Conservation (phyloP, 1,284 basidiomycete genomes). For the Rhodotorula sp. region DNA sequence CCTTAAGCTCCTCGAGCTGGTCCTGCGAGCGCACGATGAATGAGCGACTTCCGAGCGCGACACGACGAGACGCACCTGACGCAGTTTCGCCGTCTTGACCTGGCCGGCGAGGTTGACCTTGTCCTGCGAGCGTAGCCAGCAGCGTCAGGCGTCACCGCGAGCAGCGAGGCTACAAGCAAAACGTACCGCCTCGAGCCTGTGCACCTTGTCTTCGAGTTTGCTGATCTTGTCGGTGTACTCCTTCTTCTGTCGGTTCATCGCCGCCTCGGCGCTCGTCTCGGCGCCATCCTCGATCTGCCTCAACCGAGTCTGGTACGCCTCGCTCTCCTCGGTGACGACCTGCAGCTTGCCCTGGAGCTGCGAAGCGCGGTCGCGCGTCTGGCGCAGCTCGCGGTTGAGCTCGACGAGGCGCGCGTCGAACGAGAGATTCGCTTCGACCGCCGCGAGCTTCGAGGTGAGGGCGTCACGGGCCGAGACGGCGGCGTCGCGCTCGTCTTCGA, state of each 20-base stretch:
- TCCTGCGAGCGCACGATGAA: not conserved
- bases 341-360: not conserved
- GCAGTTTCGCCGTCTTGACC: not conserved
- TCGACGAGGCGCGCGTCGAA: not conserved
- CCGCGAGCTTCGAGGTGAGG: not conserved
- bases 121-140: not conserved
- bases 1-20: not conserved
- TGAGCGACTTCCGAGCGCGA: not conserved
- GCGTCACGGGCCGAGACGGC: not conserved
- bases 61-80: not conserved
- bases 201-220: not conserved
- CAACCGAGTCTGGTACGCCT: not conserved
- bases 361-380: not conserved
- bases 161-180: not conserved
- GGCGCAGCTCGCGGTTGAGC: not conserved
- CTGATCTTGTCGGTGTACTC: not conserved
- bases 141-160: not conserved
- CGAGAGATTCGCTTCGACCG: not conserved
- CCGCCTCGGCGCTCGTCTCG: not conserved
- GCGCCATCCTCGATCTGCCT: conserved; percentile 7
- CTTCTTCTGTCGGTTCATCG: conserved; percentile 3
- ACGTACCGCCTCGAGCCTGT: not conserved
- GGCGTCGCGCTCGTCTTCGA: conserved; percentile 9
- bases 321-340: not conserved
- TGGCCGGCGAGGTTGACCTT: conserved; percentile 6